A percentile compares a stretch with the other conserved stretches of the same genome.
Evolutionary conservation across 768 basidiomycete genomes (phyloP).

Genomic region (Filobasidium floriforme): DNA sequence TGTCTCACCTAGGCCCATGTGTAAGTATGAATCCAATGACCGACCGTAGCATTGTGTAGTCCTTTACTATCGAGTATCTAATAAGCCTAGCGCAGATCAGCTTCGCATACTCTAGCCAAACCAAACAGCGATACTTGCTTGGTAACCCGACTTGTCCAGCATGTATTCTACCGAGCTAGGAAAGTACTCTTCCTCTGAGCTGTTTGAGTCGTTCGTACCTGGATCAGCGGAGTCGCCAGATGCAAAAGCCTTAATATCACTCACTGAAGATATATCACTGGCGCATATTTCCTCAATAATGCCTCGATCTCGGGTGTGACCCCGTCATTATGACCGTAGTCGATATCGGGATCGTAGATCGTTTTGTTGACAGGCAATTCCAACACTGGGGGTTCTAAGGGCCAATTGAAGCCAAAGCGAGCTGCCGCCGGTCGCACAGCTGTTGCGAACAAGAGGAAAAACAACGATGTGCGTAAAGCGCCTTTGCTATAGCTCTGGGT

Average conservation of each 20-base stretch:
- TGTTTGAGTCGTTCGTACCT: not conserved
- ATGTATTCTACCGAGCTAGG: constrained; percentile 39
- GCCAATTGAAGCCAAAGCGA: not conserved
- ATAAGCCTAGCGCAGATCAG: not conserved
- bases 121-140: constrained; percentile 15
- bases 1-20: too few species aligned
- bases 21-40: too few species aligned
- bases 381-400: not conserved
- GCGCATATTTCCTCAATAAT: constrained; percentile 31
- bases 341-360: not conserved
- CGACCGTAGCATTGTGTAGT: not conserved
- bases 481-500: too few species aligned
- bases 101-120: too few species aligned
- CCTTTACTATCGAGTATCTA: not conserved
- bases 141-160: constrained; percentile 28
- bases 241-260: not conserved
- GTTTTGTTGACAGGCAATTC: not conserved
- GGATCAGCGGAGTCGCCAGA: not conserved
- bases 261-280: constrained; percentile 30
- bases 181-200: constrained; percentile 28
- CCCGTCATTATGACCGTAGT: constrained; percentile 18
- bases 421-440: not conserved
- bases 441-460: not conserved
- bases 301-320: constrained; percentile 21
- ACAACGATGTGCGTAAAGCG: not conserved